Evolutionary conservation across 345 rosid species (phyloP).

Genomic region (Brassica carinata): DNA sequence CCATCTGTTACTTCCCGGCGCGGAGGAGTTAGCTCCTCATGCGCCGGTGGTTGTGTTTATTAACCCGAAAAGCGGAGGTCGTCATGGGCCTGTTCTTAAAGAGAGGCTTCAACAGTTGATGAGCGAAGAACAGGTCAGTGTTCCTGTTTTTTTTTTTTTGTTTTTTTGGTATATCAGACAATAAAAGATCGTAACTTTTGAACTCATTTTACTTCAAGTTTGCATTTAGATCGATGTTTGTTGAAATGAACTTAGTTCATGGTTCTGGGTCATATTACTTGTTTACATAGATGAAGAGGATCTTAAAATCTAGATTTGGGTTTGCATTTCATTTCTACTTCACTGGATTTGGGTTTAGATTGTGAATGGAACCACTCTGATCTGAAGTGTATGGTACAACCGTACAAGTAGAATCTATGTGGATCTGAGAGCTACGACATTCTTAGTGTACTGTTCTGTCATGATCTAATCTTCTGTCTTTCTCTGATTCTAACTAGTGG

Average conservation of each 20-base stretch:
- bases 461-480: constrained; percentile 3
- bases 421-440: background rate
- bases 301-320: background rate
- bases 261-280: background rate
- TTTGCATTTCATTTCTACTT: background rate
- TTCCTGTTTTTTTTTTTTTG: background rate
- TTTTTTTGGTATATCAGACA: background rate
- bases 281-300: background rate
- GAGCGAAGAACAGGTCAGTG: constrained; percentile 73
- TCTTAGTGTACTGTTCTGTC: background rate
- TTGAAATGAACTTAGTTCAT: background rate
- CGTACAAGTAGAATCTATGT: background rate
- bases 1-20: constrained; percentile 35
- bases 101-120: constrained; percentile 75
- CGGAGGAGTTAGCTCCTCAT: constrained; percentile 50
- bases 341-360: constrained; percentile 1
- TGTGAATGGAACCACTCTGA: background rate
- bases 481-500: background rate
- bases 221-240: background rate
- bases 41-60: constrained; percentile 82
- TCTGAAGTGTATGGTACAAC: background rate
- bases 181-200: background rate
- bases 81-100: constrained; percentile 84
- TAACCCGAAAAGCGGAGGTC: constrained; percentile 85
- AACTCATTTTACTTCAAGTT: background rate